A percentile compares a stretch with the other conserved stretches of the same genome.
phyloP scores from a whole-genome alignment of 164 flowering plant species.

The grape (Vitis vinifera) region DNA sequence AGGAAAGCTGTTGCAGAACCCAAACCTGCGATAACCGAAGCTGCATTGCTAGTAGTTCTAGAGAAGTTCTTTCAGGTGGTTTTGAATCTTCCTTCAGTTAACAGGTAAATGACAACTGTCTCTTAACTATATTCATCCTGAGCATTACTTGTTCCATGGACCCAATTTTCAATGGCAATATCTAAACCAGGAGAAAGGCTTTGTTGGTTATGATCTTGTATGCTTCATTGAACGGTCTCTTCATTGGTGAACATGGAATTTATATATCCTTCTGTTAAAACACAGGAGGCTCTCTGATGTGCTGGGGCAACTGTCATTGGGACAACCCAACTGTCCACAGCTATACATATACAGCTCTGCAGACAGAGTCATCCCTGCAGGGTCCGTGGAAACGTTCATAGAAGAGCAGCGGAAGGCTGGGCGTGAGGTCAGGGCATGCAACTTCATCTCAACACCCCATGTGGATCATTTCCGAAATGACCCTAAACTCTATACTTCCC shows the following conservation, averaged over 20 bases:
- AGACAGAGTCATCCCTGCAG: slow-evolving; percentile 72
- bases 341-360: not conserved
- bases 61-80: slow-evolving; percentile 86
- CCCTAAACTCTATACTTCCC: slow-evolving; percentile 71
- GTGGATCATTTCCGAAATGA: slow-evolving; percentile 93
- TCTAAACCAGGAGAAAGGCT: too few relatives aligned
- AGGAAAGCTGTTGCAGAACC: slow-evolving; percentile 30
- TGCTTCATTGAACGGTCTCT: not conserved
- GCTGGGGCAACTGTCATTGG: slow-evolving; percentile 46
- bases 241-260: not conserved
- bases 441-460: slow-evolving; percentile 88
- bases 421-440: slow-evolving; percentile 82
- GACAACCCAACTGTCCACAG: slow-evolving; percentile 84
- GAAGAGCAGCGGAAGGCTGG: slow-evolving; percentile 75
- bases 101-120: slow-evolving; percentile 46
- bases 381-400: slow-evolving; percentile 78
- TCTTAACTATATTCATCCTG: too few relatives aligned
- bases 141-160: too few relatives aligned
- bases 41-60: slow-evolving; percentile 69
- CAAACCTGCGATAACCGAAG: slow-evolving; percentile 76
- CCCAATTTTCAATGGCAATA: too few relatives aligned
- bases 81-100: slow-evolving; percentile 76
- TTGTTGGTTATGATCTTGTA: too few relatives aligned
- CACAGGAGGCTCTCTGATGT: slow-evolving; percentile 92
- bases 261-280: not conserved